Percentiles rank a stretch among this genome's conserved stretches.
Evolutionary conservation across 139 green algal genomes (phyloP).

Genomic region (Coelastrella sp.): DNA sequence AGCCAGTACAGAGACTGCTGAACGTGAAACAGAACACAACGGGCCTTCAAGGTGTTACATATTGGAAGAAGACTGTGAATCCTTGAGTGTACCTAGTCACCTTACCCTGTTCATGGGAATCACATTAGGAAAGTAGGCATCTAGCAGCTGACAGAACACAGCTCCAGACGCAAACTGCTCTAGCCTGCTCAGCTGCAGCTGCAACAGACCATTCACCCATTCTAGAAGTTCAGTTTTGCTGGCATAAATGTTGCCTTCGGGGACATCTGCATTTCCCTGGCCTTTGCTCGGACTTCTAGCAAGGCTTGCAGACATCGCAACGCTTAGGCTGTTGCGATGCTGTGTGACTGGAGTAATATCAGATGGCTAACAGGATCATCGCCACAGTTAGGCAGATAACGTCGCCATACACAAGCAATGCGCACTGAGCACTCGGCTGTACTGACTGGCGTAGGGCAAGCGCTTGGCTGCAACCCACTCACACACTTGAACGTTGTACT

Average conservation of each 20-base stretch:
- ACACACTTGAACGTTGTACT: no score
- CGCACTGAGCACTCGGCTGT: no score
- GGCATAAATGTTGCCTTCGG: conserved; percentile 51
- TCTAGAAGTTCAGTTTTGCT: conserved; percentile 83
- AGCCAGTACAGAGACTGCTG: not conserved
- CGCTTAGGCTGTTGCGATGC: not conserved
- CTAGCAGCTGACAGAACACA: conserved; percentile 69
- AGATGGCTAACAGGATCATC: no score
- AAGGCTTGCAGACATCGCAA: not conserved
- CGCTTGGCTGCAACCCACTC: no score
- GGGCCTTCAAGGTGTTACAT: no score
- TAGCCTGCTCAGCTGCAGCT: conserved; percentile 73
- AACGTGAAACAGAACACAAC: no score
- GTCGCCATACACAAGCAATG: no score
- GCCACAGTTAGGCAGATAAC: no score
- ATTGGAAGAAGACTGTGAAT: no score
- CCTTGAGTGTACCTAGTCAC: no score
- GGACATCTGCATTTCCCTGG: not conserved
- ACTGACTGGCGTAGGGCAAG: no score
- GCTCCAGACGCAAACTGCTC: conserved; percentile 66
- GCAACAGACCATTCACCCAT: conserved; percentile 89
- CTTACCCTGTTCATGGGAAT: conserved; percentile 53
- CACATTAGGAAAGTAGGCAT: conserved; percentile 55
- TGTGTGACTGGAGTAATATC: not conserved
- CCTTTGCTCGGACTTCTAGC: not conserved